These are phyloP conservation scores for Neurospora sublineolata DNA, from an alignment of 495 filamentous ascomycete species.

Conservation along the genomic window DNA sequence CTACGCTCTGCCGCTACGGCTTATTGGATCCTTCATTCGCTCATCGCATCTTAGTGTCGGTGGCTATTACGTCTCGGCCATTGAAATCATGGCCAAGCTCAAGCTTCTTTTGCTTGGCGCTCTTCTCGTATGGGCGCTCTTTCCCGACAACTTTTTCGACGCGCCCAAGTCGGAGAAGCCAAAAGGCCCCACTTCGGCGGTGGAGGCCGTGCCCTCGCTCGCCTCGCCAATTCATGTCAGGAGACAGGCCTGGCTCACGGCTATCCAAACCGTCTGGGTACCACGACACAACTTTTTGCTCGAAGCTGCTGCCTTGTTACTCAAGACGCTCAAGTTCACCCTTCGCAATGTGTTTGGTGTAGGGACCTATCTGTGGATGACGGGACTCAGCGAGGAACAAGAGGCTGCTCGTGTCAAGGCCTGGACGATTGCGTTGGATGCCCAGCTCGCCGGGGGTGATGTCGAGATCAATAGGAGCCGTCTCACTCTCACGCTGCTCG, in stretches of 20 bases:
- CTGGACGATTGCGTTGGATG: conserved; percentile 90
- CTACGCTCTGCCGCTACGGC: conserved; percentile 50
- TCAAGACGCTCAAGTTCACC: conserved; percentile 72
- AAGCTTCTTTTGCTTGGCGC: conserved; percentile 54
- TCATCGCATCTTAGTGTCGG: conserved; percentile 32
- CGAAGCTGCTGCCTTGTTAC: conserved; percentile 67
- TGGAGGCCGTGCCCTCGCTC: conserved; percentile 51
- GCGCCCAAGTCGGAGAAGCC: conserved; percentile 23
- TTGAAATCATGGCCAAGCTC: conserved; percentile 34
- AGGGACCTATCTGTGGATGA: conserved; percentile 61
- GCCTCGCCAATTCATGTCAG: conserved; percentile 79
- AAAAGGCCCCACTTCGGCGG: conserved; percentile 21
- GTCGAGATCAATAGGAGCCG: conserved; percentile 79
- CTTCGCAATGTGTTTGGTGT: conserved; percentile 68
- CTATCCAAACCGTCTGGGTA: conserved; percentile 90
- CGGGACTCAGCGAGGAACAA: conserved; percentile 72
- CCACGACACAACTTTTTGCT: conserved; percentile 75
- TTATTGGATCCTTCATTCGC: conserved; percentile 33
- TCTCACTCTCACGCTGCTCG: conserved; percentile 75
- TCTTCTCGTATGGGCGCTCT: conserved; percentile 54
- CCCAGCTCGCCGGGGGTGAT: conserved; percentile 89
- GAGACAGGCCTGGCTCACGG: conserved; percentile 85
- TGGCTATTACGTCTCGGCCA: conserved; percentile 34
- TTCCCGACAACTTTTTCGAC: conserved; percentile 51
- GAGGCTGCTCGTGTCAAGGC: conserved; percentile 81